Percentiles rank a stretch among this genome's conserved stretches.
These are phyloP conservation scores for Ogataea polymorpha DNA, from an alignment of 805 yeast species.

Conservation along the genomic window DNA sequence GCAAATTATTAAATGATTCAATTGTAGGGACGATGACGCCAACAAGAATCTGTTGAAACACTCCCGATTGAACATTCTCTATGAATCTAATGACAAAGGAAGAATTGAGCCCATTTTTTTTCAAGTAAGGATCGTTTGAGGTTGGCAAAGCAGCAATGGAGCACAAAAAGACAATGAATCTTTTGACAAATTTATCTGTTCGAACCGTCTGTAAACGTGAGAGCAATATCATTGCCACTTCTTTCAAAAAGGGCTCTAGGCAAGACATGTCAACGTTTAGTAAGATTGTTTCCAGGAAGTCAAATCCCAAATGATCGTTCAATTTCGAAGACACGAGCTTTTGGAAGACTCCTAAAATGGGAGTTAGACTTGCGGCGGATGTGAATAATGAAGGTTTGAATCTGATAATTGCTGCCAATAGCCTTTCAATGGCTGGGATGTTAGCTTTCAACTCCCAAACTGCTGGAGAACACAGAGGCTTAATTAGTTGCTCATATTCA, in stretches of 20 bases:
- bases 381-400: slow-evolving; percentile 44
- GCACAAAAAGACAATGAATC: slow-evolving; percentile 62
- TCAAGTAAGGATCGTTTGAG: slow-evolving; percentile 22
- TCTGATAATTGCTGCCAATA: slow-evolving; percentile 63
- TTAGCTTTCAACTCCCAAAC: slow-evolving; percentile 94
- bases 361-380: slow-evolving; percentile 47
- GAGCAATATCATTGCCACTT: slow-evolving; percentile 71
- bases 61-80: slow-evolving; percentile 67
- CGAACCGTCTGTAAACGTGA: slow-evolving; percentile 77
- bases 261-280: slow-evolving; percentile 47
- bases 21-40: slow-evolving; percentile 51
- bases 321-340: slow-evolving; percentile 81
- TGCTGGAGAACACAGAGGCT: slow-evolving; percentile 83
- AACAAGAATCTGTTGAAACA: slow-evolving; percentile 48
- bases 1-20: slow-evolving; percentile 38
- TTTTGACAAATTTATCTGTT: slow-evolving; percentile 76
- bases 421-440: slow-evolving; percentile 86
- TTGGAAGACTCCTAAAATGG: slow-evolving; percentile 95
- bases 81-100: slow-evolving; percentile 58
- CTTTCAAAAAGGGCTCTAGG: slow-evolving; percentile 56
- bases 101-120: slow-evolving; percentile 27
- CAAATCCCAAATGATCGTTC: slow-evolving; percentile 82
- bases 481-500: slow-evolving; percentile 60
- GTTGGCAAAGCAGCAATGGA: slow-evolving; percentile 26
- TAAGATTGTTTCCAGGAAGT: slow-evolving; percentile 69